phyloP scores from a whole-genome alignment of 495 filamentous ascomycete species.

The Thermothielavioides terrestris region DNA sequence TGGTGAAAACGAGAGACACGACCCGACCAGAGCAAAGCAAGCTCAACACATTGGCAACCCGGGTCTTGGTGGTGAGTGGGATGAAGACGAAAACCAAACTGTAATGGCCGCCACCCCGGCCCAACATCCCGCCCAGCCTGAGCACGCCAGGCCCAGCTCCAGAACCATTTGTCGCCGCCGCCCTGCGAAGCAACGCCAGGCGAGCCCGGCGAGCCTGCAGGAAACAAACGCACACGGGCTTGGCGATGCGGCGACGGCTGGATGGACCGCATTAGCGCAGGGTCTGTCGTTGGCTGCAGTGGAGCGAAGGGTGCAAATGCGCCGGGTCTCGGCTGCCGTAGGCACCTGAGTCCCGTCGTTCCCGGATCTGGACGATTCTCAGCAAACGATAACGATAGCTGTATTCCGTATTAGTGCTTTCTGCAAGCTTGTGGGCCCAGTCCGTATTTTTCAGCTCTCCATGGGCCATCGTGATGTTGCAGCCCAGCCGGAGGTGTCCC shows the following conservation, averaged over 20 bases:
- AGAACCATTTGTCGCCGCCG: neutral
- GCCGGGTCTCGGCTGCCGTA: neutral
- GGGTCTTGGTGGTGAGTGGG: neutral
- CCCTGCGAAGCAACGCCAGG: neutral
- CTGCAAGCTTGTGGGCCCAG: neutral
- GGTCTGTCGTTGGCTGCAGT: neutral
- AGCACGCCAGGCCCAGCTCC: neutral
- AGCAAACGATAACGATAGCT: neutral
- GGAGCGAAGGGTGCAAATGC: neutral
- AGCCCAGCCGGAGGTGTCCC: neutral
- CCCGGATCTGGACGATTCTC: neutral
- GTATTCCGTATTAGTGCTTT: neutral
- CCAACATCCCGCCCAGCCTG: neutral
- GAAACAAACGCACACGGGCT: neutral
- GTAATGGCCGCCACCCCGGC: neutral
- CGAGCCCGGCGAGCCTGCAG: no score
- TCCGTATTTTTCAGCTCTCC: conserved; percentile 3
- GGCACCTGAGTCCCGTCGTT: neutral
- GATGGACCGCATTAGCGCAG: neutral
- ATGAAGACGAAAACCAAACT: neutral
- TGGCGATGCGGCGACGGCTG: neutral
- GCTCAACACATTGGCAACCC: neutral
- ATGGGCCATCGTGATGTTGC: no score
- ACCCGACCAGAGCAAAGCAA: neutral
- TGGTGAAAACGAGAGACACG: conserved; percentile 2